Conservation (phyloP, 768 basidiomycete species). For the Tricholoma saponaceum region DNA sequence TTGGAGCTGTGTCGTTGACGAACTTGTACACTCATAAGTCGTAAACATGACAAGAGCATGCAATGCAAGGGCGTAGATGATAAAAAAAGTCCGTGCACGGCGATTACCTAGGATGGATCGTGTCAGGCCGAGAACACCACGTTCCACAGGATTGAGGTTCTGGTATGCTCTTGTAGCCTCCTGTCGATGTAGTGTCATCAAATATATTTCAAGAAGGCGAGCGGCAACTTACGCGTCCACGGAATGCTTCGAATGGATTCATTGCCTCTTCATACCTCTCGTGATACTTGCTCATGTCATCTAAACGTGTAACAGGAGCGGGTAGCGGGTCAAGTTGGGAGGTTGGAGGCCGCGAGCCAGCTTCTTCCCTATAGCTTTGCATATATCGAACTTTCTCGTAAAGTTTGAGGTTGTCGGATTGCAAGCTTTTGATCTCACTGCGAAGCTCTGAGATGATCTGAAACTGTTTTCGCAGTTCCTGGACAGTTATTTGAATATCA, state of each 20-base stretch:
- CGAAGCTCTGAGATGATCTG: slow-evolving; percentile 93
- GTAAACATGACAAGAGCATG: slow-evolving; percentile 83
- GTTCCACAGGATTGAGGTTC: slow-evolving; percentile 87
- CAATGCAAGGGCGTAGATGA: slow-evolving; percentile 77
- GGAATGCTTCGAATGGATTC: slow-evolving; percentile 98
- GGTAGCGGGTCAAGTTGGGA: slow-evolving; percentile 72
- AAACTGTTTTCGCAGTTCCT: slow-evolving; percentile 96
- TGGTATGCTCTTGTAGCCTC: slow-evolving; percentile 94
- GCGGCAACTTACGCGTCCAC: slow-evolving; percentile 71
- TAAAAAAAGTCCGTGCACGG: slow-evolving; percentile 84
- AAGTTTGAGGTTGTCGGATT: slow-evolving; percentile 93
- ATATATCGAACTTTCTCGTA: slow-evolving; percentile 99
- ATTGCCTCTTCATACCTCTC: slow-evolving; percentile 93
- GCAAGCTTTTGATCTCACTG: slow-evolving; percentile 85
- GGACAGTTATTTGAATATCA: background rate
- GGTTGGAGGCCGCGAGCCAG: slow-evolving; percentile 46
- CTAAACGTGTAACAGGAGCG: slow-evolving; percentile 36
- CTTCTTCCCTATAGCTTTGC: slow-evolving; percentile 90
- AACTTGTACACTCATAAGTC: slow-evolving; percentile 65
- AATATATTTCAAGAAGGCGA: background rate
- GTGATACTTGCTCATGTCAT: slow-evolving; percentile 86
- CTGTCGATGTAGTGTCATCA: slow-evolving; percentile 34
- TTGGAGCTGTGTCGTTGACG: slow-evolving; percentile 45
- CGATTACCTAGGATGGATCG: slow-evolving; percentile 85
- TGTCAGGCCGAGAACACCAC: slow-evolving; percentile 81